Conservation (phyloP, 2,329 filamentous ascomycete genomes). For the Sordariomycetes sp. region DNA sequence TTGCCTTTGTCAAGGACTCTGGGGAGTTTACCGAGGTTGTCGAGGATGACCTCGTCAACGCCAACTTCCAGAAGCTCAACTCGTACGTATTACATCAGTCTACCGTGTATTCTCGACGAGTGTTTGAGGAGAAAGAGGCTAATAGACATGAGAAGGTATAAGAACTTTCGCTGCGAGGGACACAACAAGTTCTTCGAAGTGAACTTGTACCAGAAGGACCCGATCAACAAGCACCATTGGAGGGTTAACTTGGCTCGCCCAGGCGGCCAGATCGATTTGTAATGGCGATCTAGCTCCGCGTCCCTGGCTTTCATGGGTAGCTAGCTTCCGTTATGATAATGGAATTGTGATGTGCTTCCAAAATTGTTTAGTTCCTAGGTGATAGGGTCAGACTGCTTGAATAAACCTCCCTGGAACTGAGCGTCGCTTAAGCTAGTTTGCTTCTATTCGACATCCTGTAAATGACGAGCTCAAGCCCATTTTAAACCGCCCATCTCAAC, state of each 20-base stretch:
- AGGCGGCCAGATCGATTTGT: conserved; percentile 24
- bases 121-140: neutral
- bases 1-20: conserved; percentile 13
- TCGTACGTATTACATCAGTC: conserved; percentile 17
- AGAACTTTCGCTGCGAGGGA: conserved; percentile 30
- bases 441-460: too few relatives aligned
- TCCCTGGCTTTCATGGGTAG: too few relatives aligned
- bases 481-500: too few relatives aligned
- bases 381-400: too few relatives aligned
- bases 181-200: conserved; percentile 37
- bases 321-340: too few relatives aligned
- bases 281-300: neutral
- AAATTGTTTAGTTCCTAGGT: too few relatives aligned
- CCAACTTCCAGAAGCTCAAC: conserved; percentile 33
- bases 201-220: conserved; percentile 36
- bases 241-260: conserved; percentile 28
- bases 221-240: conserved; percentile 32
- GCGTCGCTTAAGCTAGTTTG: too few relatives aligned
- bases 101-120: neutral
- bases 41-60: conserved; percentile 25
- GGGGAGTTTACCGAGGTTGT: conserved; percentile 19
- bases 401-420: too few relatives aligned
- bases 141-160: conserved; percentile 21
- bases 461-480: too few relatives aligned
- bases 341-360: too few relatives aligned